phyloP scores from a whole-genome alignment of 2,329 filamentous ascomycete species.

The Pestalotiopsis fici region DNA sequence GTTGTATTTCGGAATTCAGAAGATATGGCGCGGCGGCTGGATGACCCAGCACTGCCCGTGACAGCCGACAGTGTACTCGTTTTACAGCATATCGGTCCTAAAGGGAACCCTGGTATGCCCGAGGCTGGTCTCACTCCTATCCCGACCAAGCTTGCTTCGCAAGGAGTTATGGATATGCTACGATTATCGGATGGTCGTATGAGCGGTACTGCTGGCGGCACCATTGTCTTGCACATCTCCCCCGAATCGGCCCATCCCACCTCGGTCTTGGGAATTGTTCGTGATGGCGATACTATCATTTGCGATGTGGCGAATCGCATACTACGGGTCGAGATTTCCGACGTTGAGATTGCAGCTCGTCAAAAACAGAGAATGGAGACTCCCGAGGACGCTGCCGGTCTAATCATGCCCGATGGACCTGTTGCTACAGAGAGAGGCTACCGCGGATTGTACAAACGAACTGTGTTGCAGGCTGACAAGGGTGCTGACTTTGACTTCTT shows the following conservation, averaged over 20 bases:
- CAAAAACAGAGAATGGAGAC: conserved; percentile 42
- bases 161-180: conserved; percentile 77
- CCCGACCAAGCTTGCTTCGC: conserved; percentile 76
- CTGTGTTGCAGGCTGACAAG: conserved; percentile 59
- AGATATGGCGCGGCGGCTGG: conserved; percentile 68
- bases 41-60: conserved; percentile 63
- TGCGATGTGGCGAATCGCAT: conserved; percentile 74
- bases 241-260: conserved; percentile 79
- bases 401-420: neutral
- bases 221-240: conserved; percentile 84
- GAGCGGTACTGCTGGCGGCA: conserved; percentile 83
- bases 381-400: conserved; percentile 29
- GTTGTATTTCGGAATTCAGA: conserved; percentile 75
- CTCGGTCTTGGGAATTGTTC: conserved; percentile 76
- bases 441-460: conserved; percentile 58
- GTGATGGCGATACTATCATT: conserved; percentile 75
- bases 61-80: conserved; percentile 65
- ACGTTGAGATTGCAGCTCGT: conserved; percentile 62
- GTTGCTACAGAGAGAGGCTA: conserved; percentile 45
- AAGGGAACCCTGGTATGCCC: conserved; percentile 93
- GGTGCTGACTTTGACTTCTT: conserved; percentile 66
- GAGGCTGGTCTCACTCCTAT: conserved; percentile 69
- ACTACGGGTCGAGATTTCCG: conserved; percentile 58
- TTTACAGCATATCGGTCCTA: conserved; percentile 85
- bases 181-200: conserved; percentile 87